A percentile compares a stretch with the other conserved stretches of the same genome.
These are phyloP conservation scores for Alloascoidea hylecoeti DNA, from an alignment of 805 yeast species.

Conservation along the genomic window DNA sequence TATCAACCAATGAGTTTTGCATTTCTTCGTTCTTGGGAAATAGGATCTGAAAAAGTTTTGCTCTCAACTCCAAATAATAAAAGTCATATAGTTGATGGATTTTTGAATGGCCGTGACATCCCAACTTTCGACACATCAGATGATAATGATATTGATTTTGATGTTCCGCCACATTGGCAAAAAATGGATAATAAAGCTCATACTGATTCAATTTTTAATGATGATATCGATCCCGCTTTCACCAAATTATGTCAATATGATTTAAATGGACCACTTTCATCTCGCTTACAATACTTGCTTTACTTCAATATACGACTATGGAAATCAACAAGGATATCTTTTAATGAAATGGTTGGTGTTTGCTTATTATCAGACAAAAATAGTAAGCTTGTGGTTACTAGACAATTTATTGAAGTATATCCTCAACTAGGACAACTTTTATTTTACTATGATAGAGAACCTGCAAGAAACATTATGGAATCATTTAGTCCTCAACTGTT, in stretches of 20 bases:
- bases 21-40: conserved; percentile 46
- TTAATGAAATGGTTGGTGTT: conserved; percentile 54
- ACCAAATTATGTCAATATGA: no score
- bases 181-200: no score
- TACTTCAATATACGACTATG: conserved; percentile 63
- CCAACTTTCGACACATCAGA: conserved; percentile 4
- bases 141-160: conserved; percentile 17
- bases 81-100: conserved; percentile 1
- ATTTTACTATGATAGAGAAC: conserved; percentile 69
- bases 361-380: conserved; percentile 45
- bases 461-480: conserved; percentile 64
- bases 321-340: conserved; percentile 39
- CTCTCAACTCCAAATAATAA: conserved; percentile 1
- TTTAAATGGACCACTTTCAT: no score
- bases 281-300: conserved; percentile 40
- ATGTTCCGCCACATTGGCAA: no score
- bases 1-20: conserved; percentile 41
- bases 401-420: conserved; percentile 74
- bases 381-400: conserved; percentile 44
- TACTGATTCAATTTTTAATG: no score
- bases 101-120: neutral
- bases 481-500: conserved; percentile 74
- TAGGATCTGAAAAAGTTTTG: conserved; percentile 25
- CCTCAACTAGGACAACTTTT: conserved; percentile 62
- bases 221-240: no score